Evolutionary conservation across 805 yeast species (phyloP).

Genomic region (Metschnikowia santaceciliae): DNA sequence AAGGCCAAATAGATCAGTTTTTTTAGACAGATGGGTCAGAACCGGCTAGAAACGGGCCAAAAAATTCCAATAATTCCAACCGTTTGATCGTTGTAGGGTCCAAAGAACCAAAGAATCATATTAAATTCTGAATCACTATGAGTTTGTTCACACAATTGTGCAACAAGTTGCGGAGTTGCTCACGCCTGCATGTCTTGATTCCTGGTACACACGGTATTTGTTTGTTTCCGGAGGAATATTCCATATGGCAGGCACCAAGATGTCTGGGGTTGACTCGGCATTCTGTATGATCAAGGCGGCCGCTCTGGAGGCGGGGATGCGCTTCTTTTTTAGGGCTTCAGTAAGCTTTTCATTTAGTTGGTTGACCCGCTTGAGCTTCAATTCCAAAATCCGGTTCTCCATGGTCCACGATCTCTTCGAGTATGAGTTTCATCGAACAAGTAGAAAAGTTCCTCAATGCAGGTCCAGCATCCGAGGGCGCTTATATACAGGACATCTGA

Average conservation of each 20-base stretch:
- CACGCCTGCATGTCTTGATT: constrained; percentile 10
- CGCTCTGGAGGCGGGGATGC: constrained; percentile 64
- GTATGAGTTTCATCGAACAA: background rate
- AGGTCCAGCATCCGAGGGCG: background rate
- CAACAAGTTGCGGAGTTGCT: constrained; percentile 25
- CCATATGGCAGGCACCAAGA: constrained; percentile 46
- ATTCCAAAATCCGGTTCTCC: constrained; percentile 42
- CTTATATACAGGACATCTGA: background rate
- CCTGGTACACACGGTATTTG: constrained; percentile 26
- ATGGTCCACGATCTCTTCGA: constrained; percentile 7
- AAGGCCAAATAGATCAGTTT: too few relatives aligned
- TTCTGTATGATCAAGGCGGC: constrained; percentile 45
- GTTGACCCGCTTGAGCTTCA: constrained; percentile 58
- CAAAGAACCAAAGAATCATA: too few relatives aligned
- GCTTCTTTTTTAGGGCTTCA: constrained; percentile 48
- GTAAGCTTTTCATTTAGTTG: constrained; percentile 53
- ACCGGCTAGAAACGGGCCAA: background rate
- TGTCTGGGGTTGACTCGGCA: constrained; percentile 43
- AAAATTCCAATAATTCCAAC: too few relatives aligned
- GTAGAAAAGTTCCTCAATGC: background rate
- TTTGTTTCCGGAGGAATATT: constrained; percentile 30
- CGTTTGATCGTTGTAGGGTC: too few relatives aligned
- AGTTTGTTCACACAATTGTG: constrained; percentile 21
- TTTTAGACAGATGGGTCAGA: too few relatives aligned
- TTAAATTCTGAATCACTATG: too few relatives aligned